phyloP scores from a whole-genome alignment of 75 land plant genomes.

The Cunninghamia lanceolata region DNA sequence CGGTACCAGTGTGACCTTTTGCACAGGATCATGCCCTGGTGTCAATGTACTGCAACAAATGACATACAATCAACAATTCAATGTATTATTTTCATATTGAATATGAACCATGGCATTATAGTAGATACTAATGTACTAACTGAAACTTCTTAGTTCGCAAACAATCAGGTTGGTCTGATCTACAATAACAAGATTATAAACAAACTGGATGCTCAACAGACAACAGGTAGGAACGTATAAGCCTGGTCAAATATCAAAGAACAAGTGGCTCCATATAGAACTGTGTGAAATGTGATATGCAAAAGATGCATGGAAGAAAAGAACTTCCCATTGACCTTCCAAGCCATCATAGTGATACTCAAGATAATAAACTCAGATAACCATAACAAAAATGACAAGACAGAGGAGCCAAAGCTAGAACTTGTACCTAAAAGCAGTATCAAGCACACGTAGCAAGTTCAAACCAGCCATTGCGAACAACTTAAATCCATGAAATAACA shows the following conservation, averaged over 20 bases:
- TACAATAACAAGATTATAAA: not conserved
- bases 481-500: not conserved
- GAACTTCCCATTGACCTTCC: not conserved
- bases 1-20: slow-evolving; percentile 90
- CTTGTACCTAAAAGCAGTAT: not conserved
- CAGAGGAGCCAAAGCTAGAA: not conserved
- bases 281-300: not conserved
- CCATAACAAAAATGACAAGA: not conserved
- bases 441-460: not conserved
- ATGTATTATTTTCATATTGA: not conserved
- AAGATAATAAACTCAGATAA: not conserved
- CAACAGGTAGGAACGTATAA: not conserved
- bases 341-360: not conserved
- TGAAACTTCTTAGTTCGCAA: not conserved
- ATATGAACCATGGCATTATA: not conserved
- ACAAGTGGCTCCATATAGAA: not conserved
- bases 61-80: not conserved
- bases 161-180: not conserved
- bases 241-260: not conserved
- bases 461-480: not conserved
- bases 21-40: slow-evolving; percentile 96
- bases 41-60: slow-evolving; percentile 56
- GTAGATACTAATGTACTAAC: not conserved
- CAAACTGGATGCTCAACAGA: not conserved
- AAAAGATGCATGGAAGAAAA: not conserved